These are phyloP conservation scores for Irpex rosettiformis DNA, from an alignment of 1,284 basidiomycete species.

Conservation along the genomic window DNA sequence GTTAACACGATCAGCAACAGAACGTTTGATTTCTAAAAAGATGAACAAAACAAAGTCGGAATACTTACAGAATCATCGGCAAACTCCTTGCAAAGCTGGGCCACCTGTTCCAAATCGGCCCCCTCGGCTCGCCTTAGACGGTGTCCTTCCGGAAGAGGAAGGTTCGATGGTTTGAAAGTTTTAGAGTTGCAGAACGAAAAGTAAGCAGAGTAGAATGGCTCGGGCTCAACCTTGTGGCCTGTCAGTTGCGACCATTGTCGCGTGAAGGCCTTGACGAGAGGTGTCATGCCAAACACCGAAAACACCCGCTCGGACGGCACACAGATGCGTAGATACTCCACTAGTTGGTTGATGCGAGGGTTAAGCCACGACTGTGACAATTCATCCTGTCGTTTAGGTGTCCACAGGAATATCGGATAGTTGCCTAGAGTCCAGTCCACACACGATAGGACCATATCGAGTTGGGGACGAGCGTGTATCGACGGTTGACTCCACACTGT, in stretches of 20 bases:
- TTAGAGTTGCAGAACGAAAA: constrained; percentile 37
- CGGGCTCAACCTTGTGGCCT: constrained; percentile 29
- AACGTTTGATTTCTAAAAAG: constrained; percentile 8
- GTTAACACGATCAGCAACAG: constrained; percentile 1
- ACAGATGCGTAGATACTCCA: constrained; percentile 33
- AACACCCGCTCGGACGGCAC: constrained; percentile 43
- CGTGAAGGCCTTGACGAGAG: constrained; percentile 36
- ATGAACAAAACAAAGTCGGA: constrained; percentile 3
- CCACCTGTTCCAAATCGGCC: constrained; percentile 34
- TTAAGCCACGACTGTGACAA: constrained; percentile 32
- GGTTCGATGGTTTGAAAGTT: constrained; percentile 28
- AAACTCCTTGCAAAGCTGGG: constrained; percentile 44
- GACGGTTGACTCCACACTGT: constrained; percentile 42
- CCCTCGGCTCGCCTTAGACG: constrained; percentile 31
- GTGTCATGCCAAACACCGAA: constrained; percentile 41
- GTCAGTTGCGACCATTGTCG: constrained; percentile 36
- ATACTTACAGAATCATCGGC: constrained; percentile 40
- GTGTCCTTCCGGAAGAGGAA: constrained; percentile 28
- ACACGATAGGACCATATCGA: constrained; percentile 49
- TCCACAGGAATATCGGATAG: constrained; percentile 53
- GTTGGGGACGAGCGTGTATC: constrained; percentile 27
- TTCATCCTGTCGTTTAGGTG: constrained; percentile 28
- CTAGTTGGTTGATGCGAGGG: constrained; percentile 33
- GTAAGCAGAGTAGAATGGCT: constrained; percentile 43
- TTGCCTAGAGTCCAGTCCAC: constrained; percentile 40